Base-by-base conservation (phyloP, 768 basidiomycete species). In the Tricholoma matsutake region DNA sequence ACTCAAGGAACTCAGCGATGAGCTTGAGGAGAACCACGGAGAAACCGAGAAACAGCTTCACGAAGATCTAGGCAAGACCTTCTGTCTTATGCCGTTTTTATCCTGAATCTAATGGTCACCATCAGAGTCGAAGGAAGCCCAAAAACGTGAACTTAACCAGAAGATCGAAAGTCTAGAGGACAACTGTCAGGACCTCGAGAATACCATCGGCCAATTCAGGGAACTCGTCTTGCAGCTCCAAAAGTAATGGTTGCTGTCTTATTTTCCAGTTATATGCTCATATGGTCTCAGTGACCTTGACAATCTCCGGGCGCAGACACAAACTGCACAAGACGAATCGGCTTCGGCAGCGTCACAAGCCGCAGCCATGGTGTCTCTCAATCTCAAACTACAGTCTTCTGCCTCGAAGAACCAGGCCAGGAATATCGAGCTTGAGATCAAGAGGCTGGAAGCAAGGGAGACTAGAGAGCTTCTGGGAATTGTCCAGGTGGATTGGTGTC, bases 1-100 rank as follows among this genome's bases (percentile, higher is more conserved):
- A 10, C 84, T 99, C 43, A 92, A 96, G 70, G 97, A 98, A 68
- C 88, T 99, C 53, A 94, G 90, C 59, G 96, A 99, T 63, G 97
- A 99, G 75, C 83, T 99, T 2, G 97, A 98, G 73, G 96, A 98
- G 74, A 95, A 93, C 67, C 96, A 98, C 64, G 71, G 92, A 2
- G 96, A 97, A 73, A 92, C 94, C 0, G 96, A 98, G 76, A 95
- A 92, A 71, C 84, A 87, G 22, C 74, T 99, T 60, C 88, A 94
- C 67, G 92, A 91, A 49, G 96, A 98, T 54, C 81, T 98, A 49
- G 90, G 95, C 95, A 53, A 49, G 84, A 69, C 18, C 16, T 18
- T 2, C n/a, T 54, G 56, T 29, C n/a, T 22, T 14, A 20, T 39
- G 13, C 2, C 22, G 22, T 4, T 28, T 6, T 34, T 28, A 11